These are phyloP conservation scores for Thalassiosira oceanica DNA, from an alignment of 352 stramenopile species.

Conservation along the genomic window DNA sequence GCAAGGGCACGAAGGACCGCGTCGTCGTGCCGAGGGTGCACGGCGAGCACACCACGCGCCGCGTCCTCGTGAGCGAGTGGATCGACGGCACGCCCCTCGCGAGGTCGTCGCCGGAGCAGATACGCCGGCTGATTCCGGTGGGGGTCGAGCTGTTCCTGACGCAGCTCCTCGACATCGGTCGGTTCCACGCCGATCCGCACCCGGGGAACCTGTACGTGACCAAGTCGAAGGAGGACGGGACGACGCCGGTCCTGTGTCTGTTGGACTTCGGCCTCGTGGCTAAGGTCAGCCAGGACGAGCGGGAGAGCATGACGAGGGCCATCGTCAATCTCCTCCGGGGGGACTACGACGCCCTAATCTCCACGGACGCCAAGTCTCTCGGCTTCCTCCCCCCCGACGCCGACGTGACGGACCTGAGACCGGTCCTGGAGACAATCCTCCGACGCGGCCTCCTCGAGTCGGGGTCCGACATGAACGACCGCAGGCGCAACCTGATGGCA, in stretches of 20 bases:
- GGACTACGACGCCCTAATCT: constrained; percentile 73
- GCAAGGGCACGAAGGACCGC: constrained; percentile 78
- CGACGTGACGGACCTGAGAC: constrained; percentile 71
- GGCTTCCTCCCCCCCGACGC: constrained; percentile 79
- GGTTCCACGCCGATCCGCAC: constrained; percentile 75
- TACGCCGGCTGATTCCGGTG: constrained; percentile 82
- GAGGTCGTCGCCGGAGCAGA: constrained; percentile 80
- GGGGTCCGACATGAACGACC: constrained; percentile 63
- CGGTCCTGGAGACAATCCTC: constrained; percentile 74
- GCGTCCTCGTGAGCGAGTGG: constrained; percentile 86
- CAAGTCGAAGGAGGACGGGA: constrained; percentile 80
- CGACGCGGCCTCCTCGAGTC: constrained; percentile 69
- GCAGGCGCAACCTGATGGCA: constrained; percentile 75
- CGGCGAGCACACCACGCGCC: constrained; percentile 79
- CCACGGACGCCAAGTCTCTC: constrained; percentile 70
- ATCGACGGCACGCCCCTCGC: constrained; percentile 85
- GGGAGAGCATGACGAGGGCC: constrained; percentile 71
- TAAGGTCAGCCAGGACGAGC: constrained; percentile 75
- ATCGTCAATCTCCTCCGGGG: constrained; percentile 78
- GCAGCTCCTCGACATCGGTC: constrained; percentile 83
- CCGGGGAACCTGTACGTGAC: constrained; percentile 84
- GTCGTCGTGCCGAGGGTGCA: constrained; percentile 84
- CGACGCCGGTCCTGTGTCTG: constrained; percentile 83
- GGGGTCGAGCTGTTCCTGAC: constrained; percentile 83
- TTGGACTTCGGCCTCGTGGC: constrained; percentile 88